Percentiles rank a stretch among this genome's conserved stretches.
These are phyloP conservation scores for Debaryomyces coudertii DNA, from an alignment of 1,139 yeast genomes.

Conservation along the genomic window DNA sequence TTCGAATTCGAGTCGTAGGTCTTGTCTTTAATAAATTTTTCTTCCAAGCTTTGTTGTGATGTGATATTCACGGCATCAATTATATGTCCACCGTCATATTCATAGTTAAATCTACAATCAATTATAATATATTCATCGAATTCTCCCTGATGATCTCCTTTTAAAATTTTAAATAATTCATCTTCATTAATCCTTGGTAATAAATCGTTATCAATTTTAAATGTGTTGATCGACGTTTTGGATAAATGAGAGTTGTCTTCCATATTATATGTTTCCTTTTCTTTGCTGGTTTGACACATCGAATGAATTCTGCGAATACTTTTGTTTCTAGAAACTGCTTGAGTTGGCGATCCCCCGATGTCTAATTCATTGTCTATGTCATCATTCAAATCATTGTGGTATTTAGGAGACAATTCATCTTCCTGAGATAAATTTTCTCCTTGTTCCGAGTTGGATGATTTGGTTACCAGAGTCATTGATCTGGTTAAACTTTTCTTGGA, in stretches of 20 bases:
- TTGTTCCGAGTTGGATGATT: slow-evolving; percentile 14
- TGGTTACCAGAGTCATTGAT: slow-evolving; percentile 25
- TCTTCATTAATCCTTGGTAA: slow-evolving; percentile 74
- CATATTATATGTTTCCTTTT: slow-evolving; percentile 31
- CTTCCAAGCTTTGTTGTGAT: slow-evolving; percentile 68
- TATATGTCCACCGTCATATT: slow-evolving; percentile 91
- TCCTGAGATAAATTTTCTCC: neutral
- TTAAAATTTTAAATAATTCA: slow-evolving; percentile 65
- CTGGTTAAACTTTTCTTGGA: slow-evolving; percentile 24
- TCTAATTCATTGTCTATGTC: slow-evolving; percentile 8
- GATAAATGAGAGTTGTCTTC: slow-evolving; percentile 45
- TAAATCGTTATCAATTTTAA: slow-evolving; percentile 58
- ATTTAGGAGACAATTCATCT: neutral
- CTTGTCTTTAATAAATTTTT: slow-evolving; percentile 34
- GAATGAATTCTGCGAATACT: slow-evolving; percentile 64
- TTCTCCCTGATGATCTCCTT: slow-evolving; percentile 53
- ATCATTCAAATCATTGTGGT: slow-evolving; percentile 13
- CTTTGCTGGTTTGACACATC: slow-evolving; percentile 57
- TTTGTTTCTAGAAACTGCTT: slow-evolving; percentile 12
- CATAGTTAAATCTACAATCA: slow-evolving; percentile 93
- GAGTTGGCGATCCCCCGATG: slow-evolving; percentile 12
- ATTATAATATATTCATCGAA: slow-evolving; percentile 68
- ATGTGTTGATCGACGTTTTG: slow-evolving; percentile 48
- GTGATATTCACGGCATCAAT: slow-evolving; percentile 79
- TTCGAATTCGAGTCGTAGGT: neutral